Conservation (phyloP, 2,329 filamentous ascomycete genomes). For the Hymenoscyphus linearis region DNA sequence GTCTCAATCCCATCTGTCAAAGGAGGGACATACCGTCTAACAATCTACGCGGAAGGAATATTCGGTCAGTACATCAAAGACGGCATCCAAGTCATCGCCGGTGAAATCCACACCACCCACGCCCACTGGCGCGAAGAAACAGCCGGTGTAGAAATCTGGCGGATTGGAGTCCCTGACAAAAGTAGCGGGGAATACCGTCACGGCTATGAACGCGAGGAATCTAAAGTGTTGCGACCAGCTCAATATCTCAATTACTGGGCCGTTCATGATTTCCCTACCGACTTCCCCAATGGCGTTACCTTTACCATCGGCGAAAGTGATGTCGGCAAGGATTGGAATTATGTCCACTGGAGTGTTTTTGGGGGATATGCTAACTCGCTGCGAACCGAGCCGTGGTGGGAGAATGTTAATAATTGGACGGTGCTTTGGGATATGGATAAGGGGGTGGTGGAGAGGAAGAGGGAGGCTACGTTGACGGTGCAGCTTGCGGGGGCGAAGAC, state of each 20-base stretch:
- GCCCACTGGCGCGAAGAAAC: constrained; percentile 49
- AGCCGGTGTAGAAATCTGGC: constrained; percentile 54
- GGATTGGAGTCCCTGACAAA: constrained; percentile 58
- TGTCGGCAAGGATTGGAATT: constrained; percentile 49
- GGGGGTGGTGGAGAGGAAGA: constrained; percentile 38
- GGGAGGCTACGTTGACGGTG: constrained; percentile 53
- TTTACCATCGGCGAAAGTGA: constrained; percentile 52
- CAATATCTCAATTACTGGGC: constrained; percentile 59
- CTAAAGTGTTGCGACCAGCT: constrained; percentile 46
- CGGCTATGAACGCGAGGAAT: constrained; percentile 44
- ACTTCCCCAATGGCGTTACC: constrained; percentile 53
- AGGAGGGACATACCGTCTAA: constrained; percentile 55
- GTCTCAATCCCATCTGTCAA: constrained; percentile 50
- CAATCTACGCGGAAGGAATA: constrained; percentile 56
- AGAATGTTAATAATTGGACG: constrained; percentile 55
- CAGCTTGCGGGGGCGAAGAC: constrained; percentile 60
- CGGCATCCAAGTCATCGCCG: constrained; percentile 37
- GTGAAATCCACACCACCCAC: constrained; percentile 35
- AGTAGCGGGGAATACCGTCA: constrained; percentile 55
- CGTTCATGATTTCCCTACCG: constrained; percentile 51
- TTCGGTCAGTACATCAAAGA: constrained; percentile 57
- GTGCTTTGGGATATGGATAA: constrained; percentile 45
- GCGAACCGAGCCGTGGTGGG: constrained; percentile 39
- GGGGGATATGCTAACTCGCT: constrained; percentile 47
- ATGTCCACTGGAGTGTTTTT: constrained; percentile 62